A percentile compares a stretch with the other conserved stretches of the same genome.
These are phyloP conservation scores for Pseudogymnoascus destructans DNA, from an alignment of 2,329 filamentous ascomycete species.

Conservation along the genomic window DNA sequence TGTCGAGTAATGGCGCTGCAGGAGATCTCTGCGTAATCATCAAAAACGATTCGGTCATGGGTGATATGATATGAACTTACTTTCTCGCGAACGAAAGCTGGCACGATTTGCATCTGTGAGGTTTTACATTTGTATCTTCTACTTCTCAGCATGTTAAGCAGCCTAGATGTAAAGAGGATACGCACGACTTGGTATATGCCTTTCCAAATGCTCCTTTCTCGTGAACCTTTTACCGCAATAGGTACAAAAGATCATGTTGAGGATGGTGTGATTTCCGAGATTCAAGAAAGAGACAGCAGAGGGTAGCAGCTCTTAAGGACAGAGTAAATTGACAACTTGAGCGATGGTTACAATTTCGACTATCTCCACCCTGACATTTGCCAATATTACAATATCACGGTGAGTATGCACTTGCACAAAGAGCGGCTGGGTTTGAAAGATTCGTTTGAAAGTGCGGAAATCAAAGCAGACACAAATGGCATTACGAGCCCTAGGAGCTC, in stretches of 20 bases:
- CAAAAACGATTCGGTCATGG: neutral
- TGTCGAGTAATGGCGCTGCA: constrained; percentile 37
- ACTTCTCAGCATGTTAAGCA: neutral
- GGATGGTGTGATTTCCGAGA: neutral
- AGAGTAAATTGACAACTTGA: neutral
- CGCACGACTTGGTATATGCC: constrained; percentile 40
- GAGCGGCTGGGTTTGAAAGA: neutral
- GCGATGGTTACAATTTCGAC: neutral
- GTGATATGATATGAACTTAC: constrained; percentile 23
- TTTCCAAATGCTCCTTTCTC: constrained; percentile 43
- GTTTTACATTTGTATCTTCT: constrained; percentile 42
- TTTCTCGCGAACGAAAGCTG: constrained; percentile 38
- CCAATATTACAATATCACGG: neutral
- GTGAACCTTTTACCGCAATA: constrained; percentile 43
- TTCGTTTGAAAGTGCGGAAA: neutral
- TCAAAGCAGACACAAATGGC: neutral
- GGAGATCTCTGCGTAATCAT: constrained; percentile 30
- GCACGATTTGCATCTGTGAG: constrained; percentile 37
- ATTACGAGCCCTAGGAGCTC: neutral
- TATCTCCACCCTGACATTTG: neutral
- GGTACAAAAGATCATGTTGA: constrained; percentile 35
- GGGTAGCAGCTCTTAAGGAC: neutral
- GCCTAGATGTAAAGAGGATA: constrained; percentile 9
- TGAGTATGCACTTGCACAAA: neutral
- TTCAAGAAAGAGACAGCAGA: neutral